Evolutionary conservation across 306 rosid species (phyloP), one percentile per base, ranked within the genome.

Genomic region (Quercus agrifolia): DNA sequence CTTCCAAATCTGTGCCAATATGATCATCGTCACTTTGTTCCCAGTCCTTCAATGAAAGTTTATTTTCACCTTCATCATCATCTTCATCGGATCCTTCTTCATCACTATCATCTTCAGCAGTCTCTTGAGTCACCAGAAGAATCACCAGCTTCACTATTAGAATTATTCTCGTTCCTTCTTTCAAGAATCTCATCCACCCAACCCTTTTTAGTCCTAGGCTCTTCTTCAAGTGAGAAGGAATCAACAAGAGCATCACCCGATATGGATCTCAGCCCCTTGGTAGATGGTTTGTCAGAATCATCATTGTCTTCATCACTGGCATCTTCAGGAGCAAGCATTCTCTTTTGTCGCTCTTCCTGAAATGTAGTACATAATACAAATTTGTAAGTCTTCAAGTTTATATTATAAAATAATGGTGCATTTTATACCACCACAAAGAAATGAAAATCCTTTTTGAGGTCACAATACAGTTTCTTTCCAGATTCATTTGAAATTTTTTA

Each of bases 191-290:
- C 85, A 79, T 91, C 94, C 74, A 95, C 87, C 96, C 97, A 95
- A 51, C 98, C 98, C 86, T 81, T 91, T 74, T 88, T 93, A 79
- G 82, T 33, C 66, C 74, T 38, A 10, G 83, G 80, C 74, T 93
- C 87, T 64, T 93, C 93, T 63, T 82, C 87, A 30, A 88, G 84
- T 17, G 85, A 77, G 83, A 92, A 92, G 79, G 98, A 95, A 86
- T 95, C 98, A 3, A 92, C 99, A 62, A 95, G 97, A 84, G 91
- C 99, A 80, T 95, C 99, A 69, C 99, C 99, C 19, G 99, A 95
- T 66, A 85, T 76, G 35, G 88, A 73, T 81, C 87, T 89, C 61
- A 64, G 89, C 83, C 81, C 87, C 85, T 75, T 85, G 44, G 85
- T 78, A 28, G 89, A 86, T 52, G 86, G 63, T 70, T 79, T 89